Base-by-base conservation (phyloP, 441 rosid genomes). In the Pelargonium citronellum region DNA sequence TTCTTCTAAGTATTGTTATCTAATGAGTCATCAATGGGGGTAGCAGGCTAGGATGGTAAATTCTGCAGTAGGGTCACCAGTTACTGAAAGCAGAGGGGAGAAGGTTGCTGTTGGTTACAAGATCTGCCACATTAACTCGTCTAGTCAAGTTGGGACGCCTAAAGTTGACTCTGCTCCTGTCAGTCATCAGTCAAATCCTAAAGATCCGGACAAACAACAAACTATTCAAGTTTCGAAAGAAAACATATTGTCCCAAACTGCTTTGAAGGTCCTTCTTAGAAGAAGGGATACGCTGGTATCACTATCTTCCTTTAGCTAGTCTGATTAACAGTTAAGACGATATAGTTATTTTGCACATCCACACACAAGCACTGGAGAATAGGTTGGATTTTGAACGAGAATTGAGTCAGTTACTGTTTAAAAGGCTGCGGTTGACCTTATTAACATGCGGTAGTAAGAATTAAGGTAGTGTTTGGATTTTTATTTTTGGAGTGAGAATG, bases 231-330 rank as follows among this genome's bases (percentile, higher is more conserved):
- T 82, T 69, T 84, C 88, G 24, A 85, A 73, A 73, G 89, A 83
- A 47, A 73, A 73, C 69, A 64, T 73, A 47, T 22, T 92, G 34
- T 83, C 87, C 1, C 80, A 86, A 72, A 79, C 87, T 73, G 95
- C 97, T 51, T 37, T 84, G 70, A 80, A 74, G 71, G 74, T 85
- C 76, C 79, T 85, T 62, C 80, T 76, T 66, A 76, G 82, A 49
- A 86, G 83, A 75, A 87, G 92, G 78, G 90, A 89, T 79, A 79
- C 79, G 71, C 73, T 88, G 92, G 97, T 93, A 88, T 63, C 22
- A 73, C 27, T 17, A 43, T 46, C 20, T 62, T 22, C 34, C 44
- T 64, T 41, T 60, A 6, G 57, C 39, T 65, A 65, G 67, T 74
- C 70, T 68, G 62, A 71, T 34, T 47, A 66, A 57, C 7, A 44